Conservation (phyloP, 352 stramenopile genomes). For the Pythium monospermum region DNA sequence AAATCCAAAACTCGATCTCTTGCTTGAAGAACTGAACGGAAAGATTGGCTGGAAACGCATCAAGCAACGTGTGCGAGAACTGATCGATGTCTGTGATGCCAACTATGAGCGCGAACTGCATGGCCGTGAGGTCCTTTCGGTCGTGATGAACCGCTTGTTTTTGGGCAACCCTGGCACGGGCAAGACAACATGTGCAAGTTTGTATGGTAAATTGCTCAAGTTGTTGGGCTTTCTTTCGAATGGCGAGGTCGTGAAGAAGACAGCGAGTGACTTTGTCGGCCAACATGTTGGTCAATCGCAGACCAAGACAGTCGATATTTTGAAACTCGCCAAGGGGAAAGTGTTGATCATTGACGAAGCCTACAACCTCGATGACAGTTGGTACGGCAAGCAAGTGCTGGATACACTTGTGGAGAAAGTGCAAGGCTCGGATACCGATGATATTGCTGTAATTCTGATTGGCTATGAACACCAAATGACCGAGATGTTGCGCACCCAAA, state of each 20-base stretch:
- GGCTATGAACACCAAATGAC: conserved; percentile 90
- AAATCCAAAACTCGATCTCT: conserved; percentile 58
- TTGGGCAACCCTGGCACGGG: conserved; percentile 89
- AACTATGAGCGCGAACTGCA: conserved; percentile 85
- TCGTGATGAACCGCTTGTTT: conserved; percentile 87
- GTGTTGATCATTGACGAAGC: conserved; percentile 93
- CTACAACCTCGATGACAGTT: conserved; percentile 83
- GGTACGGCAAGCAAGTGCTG: conserved; percentile 68
- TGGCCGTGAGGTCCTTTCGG: conserved; percentile 43
- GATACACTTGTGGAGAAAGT: conserved; percentile 91
- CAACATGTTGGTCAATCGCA: conserved; percentile 80
- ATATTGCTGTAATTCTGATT: conserved; percentile 90
- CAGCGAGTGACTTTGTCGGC: conserved; percentile 84
- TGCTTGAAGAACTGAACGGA: conserved; percentile 53
- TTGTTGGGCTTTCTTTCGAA: conserved; percentile 88
- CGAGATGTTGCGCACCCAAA: conserved; percentile 87
- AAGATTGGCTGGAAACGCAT: conserved; percentile 80
- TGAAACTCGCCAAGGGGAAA: conserved; percentile 81
- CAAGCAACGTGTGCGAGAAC: conserved; percentile 66
- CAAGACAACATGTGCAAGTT: conserved; percentile 88
- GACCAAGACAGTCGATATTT: conserved; percentile 79
- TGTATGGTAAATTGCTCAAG: conserved; percentile 87
- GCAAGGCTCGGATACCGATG: conserved; percentile 82
- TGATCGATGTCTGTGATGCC: conserved; percentile 70
- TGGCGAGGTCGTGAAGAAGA: conserved; percentile 86